phyloP scores from a whole-genome alignment of 192 early-diverging fungal genomes.

The Backusella australiensis region DNA sequence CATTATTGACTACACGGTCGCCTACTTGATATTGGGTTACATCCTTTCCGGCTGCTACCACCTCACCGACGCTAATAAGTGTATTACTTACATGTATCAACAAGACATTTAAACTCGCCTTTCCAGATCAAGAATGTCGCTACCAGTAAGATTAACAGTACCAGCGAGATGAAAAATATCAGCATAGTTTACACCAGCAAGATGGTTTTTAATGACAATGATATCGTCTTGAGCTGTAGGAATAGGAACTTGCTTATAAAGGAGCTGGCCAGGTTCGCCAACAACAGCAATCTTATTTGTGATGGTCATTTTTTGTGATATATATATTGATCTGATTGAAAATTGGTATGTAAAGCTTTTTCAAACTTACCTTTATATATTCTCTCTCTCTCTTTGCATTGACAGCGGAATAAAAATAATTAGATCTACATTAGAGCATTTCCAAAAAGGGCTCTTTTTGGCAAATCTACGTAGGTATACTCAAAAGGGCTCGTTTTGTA shows the following conservation, averaged over 20 bases:
- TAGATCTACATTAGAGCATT: no score
- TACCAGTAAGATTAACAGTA: constrained; percentile 63
- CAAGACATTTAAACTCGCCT: constrained; percentile 29
- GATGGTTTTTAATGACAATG: constrained; percentile 66
- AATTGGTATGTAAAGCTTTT: no score
- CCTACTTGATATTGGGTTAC: constrained; percentile 70
- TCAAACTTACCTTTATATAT: no score
- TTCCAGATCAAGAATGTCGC: constrained; percentile 75
- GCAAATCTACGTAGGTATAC: no score
- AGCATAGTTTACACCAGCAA: constrained; percentile 73
- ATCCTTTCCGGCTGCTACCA: constrained; percentile 70
- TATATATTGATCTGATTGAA: no score
- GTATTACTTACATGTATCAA: background rate
- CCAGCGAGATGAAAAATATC: constrained; percentile 89
- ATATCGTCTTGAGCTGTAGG: constrained; percentile 51
- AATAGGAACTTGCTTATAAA: constrained; percentile 43
- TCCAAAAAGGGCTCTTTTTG: no score
- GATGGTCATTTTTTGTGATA: background rate
- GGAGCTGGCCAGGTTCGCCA: constrained; percentile 59
- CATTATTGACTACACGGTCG: constrained; percentile 78
- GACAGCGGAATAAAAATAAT: no score
- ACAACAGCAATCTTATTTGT: background rate
- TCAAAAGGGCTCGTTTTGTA: no score
- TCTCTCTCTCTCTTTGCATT: no score
- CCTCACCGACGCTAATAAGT: constrained; percentile 54